Evolutionary conservation across 441 rosid genomes (phyloP).

Genomic region (Isatis lusitanica): DNA sequence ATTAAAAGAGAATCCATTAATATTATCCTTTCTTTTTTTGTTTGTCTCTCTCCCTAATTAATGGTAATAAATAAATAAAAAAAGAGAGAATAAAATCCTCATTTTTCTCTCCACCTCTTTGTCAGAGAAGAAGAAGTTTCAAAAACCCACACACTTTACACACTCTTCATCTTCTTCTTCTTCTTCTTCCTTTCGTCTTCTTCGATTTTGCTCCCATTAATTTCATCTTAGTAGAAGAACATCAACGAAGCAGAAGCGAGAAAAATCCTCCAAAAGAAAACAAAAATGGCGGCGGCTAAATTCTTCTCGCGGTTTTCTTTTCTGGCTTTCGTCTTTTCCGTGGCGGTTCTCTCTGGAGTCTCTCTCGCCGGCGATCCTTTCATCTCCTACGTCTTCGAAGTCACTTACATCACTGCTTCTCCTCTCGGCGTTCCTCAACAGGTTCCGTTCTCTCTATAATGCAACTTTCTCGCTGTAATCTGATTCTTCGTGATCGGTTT

Average conservation of each 20-base stretch:
- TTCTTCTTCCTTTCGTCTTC: not conserved
- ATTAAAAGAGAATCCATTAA: not conserved
- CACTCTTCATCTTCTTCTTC: constrained; percentile 33
- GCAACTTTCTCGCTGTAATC: constrained; percentile 6
- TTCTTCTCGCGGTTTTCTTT: constrained; percentile 25
- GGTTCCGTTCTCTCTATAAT: constrained; percentile 40
- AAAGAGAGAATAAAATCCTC: constrained; percentile 5
- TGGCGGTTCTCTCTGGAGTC: constrained; percentile 43
- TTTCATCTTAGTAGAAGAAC: not conserved
- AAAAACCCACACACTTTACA: constrained; percentile 28
- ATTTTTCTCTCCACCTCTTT: not conserved
- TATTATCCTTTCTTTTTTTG: not conserved
- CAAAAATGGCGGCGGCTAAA: constrained; percentile 24
- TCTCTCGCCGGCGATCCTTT: constrained; percentile 68
- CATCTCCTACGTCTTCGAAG: constrained; percentile 48
- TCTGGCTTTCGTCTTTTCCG: constrained; percentile 34
- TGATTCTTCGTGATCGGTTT: not conserved
- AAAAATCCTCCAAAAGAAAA: not conserved
- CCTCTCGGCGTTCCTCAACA: constrained; percentile 89
- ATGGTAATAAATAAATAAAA: not conserved
- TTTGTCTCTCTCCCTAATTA: not conserved
- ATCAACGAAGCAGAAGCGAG: not conserved
- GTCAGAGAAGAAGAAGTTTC: constrained; percentile 34
- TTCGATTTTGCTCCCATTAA: not conserved
- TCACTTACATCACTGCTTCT: constrained; percentile 70